Conservation (phyloP, 169 alveolate species). For the Eimeria praecox region DNA sequence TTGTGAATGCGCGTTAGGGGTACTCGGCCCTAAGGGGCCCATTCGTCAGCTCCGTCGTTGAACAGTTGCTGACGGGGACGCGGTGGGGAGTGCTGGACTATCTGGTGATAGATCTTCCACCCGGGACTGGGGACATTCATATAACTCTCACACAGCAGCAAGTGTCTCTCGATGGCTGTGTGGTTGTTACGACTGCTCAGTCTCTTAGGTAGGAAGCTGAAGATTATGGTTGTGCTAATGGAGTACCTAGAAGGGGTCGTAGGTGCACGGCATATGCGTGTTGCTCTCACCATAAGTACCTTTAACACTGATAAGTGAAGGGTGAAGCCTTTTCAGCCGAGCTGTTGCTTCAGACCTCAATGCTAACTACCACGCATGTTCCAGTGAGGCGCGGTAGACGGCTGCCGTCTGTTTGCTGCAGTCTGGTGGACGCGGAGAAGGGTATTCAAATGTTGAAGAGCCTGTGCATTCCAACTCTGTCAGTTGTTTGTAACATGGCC, state of each 20-base stretch:
- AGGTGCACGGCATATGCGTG: not conserved
- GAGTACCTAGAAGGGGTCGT: not conserved
- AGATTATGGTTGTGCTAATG: not conserved
- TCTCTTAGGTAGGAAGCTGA: slow-evolving; percentile 85
- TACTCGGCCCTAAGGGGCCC: slow-evolving; percentile 84
- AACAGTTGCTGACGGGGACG: slow-evolving; percentile 82
- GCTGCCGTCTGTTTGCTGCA: slow-evolving; percentile 38
- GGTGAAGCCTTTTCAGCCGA: not conserved
- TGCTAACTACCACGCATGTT: not conserved
- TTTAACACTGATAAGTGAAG: not conserved
- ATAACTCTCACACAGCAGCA: slow-evolving; percentile 96
- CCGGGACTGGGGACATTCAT: slow-evolving; percentile 99
- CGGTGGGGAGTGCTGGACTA: slow-evolving; percentile 99
- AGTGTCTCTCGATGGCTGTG: slow-evolving; percentile 92
- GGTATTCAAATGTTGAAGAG: slow-evolving; percentile 95
- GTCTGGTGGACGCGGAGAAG: slow-evolving; percentile 96
- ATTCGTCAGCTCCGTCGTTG: slow-evolving; percentile 80
- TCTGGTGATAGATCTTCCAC: slow-evolving; percentile 99
- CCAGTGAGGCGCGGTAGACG: not conserved
- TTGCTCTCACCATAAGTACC: not conserved
- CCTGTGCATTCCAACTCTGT: slow-evolving; percentile 94
- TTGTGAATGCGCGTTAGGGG: slow-evolving; percentile 58
- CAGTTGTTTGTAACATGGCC: slow-evolving; percentile 97
- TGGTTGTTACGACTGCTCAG: slow-evolving; percentile 98
- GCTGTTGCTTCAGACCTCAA: not conserved